Percentiles rank a stretch among this genome's conserved stretches.
Evolutionary conservation across 179 eudicot species (phyloP).

Genomic region (Sideroxylon spinosum): DNA sequence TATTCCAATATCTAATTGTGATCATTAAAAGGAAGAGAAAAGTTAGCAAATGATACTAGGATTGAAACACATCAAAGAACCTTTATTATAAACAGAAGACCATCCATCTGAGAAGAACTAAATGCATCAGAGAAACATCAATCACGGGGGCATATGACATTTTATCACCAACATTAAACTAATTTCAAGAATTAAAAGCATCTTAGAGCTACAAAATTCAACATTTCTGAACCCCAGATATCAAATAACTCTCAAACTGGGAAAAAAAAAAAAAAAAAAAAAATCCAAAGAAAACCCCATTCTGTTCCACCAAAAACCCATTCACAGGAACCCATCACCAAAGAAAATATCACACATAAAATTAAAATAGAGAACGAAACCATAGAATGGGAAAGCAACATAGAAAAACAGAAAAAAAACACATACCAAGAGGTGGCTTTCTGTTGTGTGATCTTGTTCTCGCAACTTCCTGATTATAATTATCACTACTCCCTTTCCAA

Average conservation of each 20-base stretch:
- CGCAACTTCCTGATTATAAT: too few relatives aligned
- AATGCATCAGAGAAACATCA: background rate
- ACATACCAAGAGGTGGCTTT: constrained; percentile 9
- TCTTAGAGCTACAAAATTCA: background rate
- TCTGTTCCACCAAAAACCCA: background rate
- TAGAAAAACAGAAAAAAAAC: background rate
- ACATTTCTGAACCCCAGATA: background rate
- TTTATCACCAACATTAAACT: background rate
- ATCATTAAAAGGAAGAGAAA: background rate
- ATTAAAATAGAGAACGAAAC: background rate
- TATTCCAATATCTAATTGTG: background rate
- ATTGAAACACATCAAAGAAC: background rate
- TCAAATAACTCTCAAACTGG: background rate
- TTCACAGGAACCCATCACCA: background rate
- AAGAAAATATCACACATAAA: background rate
- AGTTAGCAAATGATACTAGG: background rate
- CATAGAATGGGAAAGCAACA: background rate
- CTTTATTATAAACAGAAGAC: background rate
- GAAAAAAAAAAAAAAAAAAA: too few relatives aligned
- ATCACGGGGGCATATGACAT: background rate
- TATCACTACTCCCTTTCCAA: too few relatives aligned
- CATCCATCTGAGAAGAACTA: background rate
- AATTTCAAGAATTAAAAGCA: constrained; percentile 9
- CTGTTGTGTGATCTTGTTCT: too few relatives aligned
- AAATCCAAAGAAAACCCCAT: background rate